These are phyloP conservation scores for Chlorociboria aeruginascens DNA, from an alignment of 495 filamentous ascomycete genomes.

Conservation along the genomic window DNA sequence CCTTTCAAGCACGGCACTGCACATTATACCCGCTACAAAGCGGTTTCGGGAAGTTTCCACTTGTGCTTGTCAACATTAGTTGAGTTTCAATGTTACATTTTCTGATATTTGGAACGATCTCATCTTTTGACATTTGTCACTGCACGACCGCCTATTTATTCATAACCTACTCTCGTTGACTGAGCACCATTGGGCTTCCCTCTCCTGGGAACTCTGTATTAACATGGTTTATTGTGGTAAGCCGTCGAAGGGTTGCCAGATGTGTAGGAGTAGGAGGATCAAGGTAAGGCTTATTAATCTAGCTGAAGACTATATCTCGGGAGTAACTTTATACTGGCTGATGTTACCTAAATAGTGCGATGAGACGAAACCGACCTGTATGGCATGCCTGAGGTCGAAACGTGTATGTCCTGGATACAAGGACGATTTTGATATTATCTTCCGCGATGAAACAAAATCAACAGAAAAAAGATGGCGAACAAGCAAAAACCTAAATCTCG, in stretches of 20 bases:
- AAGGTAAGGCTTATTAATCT: conserved; percentile 39
- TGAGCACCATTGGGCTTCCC: too few relatives aligned
- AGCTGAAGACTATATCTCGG: not conserved
- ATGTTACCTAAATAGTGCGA: conserved; percentile 43
- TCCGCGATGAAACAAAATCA: conserved; percentile 53
- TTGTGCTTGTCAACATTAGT: too few relatives aligned
- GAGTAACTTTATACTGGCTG: not conserved
- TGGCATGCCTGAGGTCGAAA: conserved; percentile 54
- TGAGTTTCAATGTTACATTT: too few relatives aligned
- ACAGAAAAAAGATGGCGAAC: conserved; percentile 34
- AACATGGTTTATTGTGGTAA: conserved; percentile 66
- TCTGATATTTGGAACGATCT: too few relatives aligned
- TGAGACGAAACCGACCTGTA: conserved; percentile 54
- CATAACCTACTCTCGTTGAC: too few relatives aligned
- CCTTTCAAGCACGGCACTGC: too few relatives aligned
- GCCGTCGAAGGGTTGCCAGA: conserved; percentile 61
- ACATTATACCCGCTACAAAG: too few relatives aligned
- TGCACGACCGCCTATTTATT: too few relatives aligned
- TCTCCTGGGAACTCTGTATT: not conserved
- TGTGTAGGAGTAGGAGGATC: conserved; percentile 58
- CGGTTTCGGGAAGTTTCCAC: too few relatives aligned
- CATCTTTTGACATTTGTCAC: too few relatives aligned
- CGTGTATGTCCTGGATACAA: conserved; percentile 58
- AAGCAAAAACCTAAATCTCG: conserved; percentile 4
- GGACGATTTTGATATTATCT: conserved; percentile 55